Base-by-base conservation (phyloP, 805 yeast genomes). In the Candida namnaoensis region DNA sequence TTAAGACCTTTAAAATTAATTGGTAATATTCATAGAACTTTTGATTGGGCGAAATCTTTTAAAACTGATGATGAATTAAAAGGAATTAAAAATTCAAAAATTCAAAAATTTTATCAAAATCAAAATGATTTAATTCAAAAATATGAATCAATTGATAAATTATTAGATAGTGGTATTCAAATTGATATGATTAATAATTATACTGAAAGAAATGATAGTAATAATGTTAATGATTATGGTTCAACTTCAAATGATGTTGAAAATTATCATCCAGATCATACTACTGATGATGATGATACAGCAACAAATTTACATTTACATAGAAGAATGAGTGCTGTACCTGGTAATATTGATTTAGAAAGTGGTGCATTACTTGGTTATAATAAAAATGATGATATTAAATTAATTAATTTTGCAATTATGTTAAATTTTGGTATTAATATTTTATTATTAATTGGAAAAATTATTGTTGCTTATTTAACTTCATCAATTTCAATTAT, bases 401-500 rank as follows among this genome's bases (percentile, higher is more conserved):
- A 60, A 5, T 62, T 71, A n/a, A 78, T 81, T 8, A 62, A 65
- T 44, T 50, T 71, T 38, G 88, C 90, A 37, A 82, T 84, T 42
- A 55, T 73, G 50, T 72, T 82, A 35, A 84, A 83, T 47, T 78
- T 83, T 51, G 57, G 67, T 34, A 64, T 82, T 42, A 84, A 84
- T 54, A 57, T 78, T 34, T 42, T 80, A 1, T 64, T 85, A 40
- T 61, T 84, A 39, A 36, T 72, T 2, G 88, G 85, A 3, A 84
- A 84, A 53, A 44, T 71, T 4, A 62, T 70, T 11, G 87, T 82
- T 24, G 76, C 80, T 1, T 46, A 76, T n/a, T 61, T 79, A 54
- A 80, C 91, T 0, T 71, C 66, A 53, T 85, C 95, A 10, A 74
- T 85, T 47, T 83, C 93, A 7, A 75, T 85, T 38, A 65, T 84